Percentiles rank a stretch among this genome's conserved stretches.
These are phyloP conservation scores for Hylodesmum podocarpum DNA, from an alignment of 306 rosid species.

Conservation along the genomic window DNA sequence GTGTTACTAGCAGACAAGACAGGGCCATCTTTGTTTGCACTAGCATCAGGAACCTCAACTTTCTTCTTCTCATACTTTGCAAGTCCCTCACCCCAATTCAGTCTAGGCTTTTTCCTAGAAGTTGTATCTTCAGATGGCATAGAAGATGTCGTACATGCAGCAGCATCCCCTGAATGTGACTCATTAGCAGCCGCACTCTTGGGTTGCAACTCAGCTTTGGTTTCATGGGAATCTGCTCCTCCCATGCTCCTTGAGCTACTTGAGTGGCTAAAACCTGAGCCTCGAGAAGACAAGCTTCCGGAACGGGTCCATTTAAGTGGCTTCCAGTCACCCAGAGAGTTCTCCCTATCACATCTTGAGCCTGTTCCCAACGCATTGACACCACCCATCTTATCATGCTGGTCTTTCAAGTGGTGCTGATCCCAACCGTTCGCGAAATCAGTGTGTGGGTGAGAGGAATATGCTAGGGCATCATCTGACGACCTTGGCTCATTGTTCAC, in stretches of 20 bases:
- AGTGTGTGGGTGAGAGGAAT: slow-evolving; percentile 56
- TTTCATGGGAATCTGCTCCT: slow-evolving; percentile 61
- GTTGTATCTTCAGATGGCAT: slow-evolving; percentile 64
- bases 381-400: slow-evolving; percentile 66
- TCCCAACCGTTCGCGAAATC: slow-evolving; percentile 70
- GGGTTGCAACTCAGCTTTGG: slow-evolving; percentile 53
- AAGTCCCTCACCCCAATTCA: slow-evolving; percentile 97
- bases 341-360: slow-evolving; percentile 64
- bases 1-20: slow-evolving; percentile 40
- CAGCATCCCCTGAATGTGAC: slow-evolving; percentile 72
- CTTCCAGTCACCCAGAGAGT: slow-evolving; percentile 79
- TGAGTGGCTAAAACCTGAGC: slow-evolving; percentile 83
- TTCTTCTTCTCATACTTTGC: slow-evolving; percentile 96
- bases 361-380: slow-evolving; percentile 57
- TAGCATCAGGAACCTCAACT: slow-evolving; percentile 78
- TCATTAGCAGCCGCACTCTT: slow-evolving; percentile 56
- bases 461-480: slow-evolving; percentile 52
- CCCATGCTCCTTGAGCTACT: slow-evolving; percentile 72
- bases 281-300: slow-evolving; percentile 86
- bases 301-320: slow-evolving; percentile 91
- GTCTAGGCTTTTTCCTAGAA: slow-evolving; percentile 89
- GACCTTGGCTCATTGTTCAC: slow-evolving; percentile 58
- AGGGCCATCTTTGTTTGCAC: slow-evolving; percentile 54
- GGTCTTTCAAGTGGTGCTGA: slow-evolving; percentile 66
- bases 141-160: slow-evolving; percentile 70